These are phyloP conservation scores for Acer yangbiense DNA, from an alignment of 345 rosid genomes.

Conservation along the genomic window DNA sequence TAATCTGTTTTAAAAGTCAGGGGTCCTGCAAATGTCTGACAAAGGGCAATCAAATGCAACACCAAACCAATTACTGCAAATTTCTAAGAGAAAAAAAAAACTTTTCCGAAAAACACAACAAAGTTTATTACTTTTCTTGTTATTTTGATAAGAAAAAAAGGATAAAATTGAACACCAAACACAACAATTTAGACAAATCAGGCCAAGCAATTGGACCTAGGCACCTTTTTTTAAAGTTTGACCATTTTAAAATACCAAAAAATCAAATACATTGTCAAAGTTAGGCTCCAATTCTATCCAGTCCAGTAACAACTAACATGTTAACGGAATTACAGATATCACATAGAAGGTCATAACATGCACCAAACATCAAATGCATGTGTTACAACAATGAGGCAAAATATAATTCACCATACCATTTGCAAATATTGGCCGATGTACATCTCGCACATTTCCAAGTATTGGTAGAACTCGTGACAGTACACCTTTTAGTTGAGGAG, in stretches of 20 bases:
- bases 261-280: background rate
- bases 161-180: constrained; percentile 2
- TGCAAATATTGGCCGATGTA: constrained; percentile 88
- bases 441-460: constrained; percentile 90
- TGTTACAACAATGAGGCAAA: constrained; percentile 4
- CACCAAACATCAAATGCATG: constrained; percentile 5
- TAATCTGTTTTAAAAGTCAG: background rate
- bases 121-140: too few relatives aligned
- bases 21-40: background rate
- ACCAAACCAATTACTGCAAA: background rate
- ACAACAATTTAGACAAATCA: background rate
- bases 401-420: constrained; percentile 56
- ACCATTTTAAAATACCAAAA: background rate
- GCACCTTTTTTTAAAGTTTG: background rate
- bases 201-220: background rate
- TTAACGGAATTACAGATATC: background rate
- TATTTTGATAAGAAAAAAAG: background rate
- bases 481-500: constrained; percentile 88
- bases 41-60: background rate
- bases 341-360: constrained; percentile 18
- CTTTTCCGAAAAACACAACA: background rate
- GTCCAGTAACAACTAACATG: background rate
- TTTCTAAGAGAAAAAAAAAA: background rate
- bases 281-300: background rate
- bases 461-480: constrained; percentile 84